Conservation (phyloP, 192 early-diverging fungal genomes). For the Coemansia sp. region DNA sequence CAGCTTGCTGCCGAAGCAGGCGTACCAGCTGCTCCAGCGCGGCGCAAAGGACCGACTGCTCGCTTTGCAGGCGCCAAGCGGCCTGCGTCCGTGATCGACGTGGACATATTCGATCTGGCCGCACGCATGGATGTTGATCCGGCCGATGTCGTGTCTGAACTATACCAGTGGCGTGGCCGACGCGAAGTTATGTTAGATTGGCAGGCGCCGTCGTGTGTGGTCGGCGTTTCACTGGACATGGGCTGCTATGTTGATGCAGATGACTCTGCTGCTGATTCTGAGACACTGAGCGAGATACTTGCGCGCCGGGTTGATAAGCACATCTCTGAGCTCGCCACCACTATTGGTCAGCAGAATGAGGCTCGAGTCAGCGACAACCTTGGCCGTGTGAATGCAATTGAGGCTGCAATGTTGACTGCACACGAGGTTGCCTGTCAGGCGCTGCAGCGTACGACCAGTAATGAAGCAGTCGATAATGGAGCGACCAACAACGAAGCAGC, state of each 20-base stretch:
- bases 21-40: not conserved
- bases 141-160: slow-evolving; percentile 29
- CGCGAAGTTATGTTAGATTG: slow-evolving; percentile 41
- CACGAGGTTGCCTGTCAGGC: too few species aligned
- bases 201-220: slow-evolving; percentile 43
- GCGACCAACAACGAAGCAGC: not conserved
- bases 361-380: slow-evolving; percentile 26
- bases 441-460: too few species aligned
- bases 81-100: not conserved
- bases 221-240: slow-evolving; percentile 30
- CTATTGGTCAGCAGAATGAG: slow-evolving; percentile 24
- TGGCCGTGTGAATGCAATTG: slow-evolving; percentile 17
- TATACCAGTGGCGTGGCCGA: slow-evolving; percentile 45
- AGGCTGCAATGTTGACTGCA: slow-evolving; percentile 23
- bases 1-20: slow-evolving; percentile 3
- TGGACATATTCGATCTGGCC: slow-evolving; percentile 42
- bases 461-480: not conserved
- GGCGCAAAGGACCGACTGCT: not conserved
- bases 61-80: slow-evolving; percentile 9
- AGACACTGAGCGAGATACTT: slow-evolving; percentile 19
- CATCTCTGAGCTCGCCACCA: slow-evolving; percentile 23
- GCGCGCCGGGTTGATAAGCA: slow-evolving; percentile 26
- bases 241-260: slow-evolving; percentile 12
- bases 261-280: not conserved
- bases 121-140: slow-evolving; percentile 2